Base-by-base conservation (phyloP, 2,329 filamentous ascomycete species). In the Penicillium sp. region DNA sequence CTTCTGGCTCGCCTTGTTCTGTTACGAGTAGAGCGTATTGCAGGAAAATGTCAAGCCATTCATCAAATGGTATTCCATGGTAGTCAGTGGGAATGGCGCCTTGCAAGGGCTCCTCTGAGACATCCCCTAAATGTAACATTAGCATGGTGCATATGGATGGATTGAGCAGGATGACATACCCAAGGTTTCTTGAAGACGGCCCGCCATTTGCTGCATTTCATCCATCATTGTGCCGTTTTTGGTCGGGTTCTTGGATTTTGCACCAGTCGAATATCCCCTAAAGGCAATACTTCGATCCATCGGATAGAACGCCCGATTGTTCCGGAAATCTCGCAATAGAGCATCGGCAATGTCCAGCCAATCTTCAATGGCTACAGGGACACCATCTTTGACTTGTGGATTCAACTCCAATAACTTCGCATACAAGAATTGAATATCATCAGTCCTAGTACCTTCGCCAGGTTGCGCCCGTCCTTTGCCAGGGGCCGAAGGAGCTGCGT, bases 21-120 rank as follows among this genome's bases (percentile, higher is more conserved):
- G 92, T 89, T 33, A 94, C 82, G 6, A 88, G 81, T 48, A 97
- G 81, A 3, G 92, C 89, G 70, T 96, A 96, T 68, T 94, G 90
- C 36, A 96, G 83, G 70, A 99, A 96, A 0, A 96, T 82, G 65
- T 96, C 90, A 3, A 97, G 83, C 94, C 94, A 99, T 47, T 86
- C 83, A 57, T 87, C 81, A 69, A 97, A 96, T 0, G 86, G 79
- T 47, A 97, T 90, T 8, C 89, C 89, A 64, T 91, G 88, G 69
- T 91, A 93, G 58, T 82, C 80, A 47, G 74, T 74, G 2, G 83
- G 83, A 38, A 81, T 72, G 17, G 68, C 70, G 13, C 68, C 68
- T 23, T 68, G 66, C 5, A 69, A 52, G 21, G 63, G 61, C 39
- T 72, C 71, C 6, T 71, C 68, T 13, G 62, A 8, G 10, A 63